Conservation (phyloP, 305 asterid species). For the Ruellia speciosa region DNA sequence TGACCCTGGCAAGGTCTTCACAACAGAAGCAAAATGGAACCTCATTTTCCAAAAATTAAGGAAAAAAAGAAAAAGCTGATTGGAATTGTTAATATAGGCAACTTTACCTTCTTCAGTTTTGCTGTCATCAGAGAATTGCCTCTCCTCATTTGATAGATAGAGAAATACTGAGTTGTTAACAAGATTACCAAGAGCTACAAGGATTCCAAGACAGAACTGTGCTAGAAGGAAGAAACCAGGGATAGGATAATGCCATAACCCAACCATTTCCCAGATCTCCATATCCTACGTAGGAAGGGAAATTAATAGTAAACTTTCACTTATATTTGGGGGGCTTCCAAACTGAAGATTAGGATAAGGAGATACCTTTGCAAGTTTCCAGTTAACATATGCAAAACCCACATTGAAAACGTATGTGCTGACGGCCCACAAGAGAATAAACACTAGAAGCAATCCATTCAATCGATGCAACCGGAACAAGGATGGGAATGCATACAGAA, state of each 20-base stretch:
- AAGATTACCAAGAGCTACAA: slow-evolving; percentile 96
- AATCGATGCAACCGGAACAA: slow-evolving; percentile 85
- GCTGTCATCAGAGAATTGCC: slow-evolving; percentile 46
- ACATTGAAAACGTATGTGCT: slow-evolving; percentile 95
- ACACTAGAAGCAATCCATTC: slow-evolving; percentile 91
- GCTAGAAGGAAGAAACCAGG: slow-evolving; percentile 97
- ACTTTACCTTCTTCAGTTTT: slow-evolving; percentile 61
- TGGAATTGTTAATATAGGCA: not conserved
- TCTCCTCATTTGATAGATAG: slow-evolving; percentile 72
- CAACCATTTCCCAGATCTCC: slow-evolving; percentile 99
- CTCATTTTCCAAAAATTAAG: not conserved
- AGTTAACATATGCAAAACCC: slow-evolving; percentile 76
- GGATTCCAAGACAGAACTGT: slow-evolving; percentile 92
- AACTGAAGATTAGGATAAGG: slow-evolving; percentile 25
- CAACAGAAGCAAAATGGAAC: not conserved
- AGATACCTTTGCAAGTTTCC: slow-evolving; percentile 87
- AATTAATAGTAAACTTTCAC: slow-evolving; percentile 24
- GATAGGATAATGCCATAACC: slow-evolving; percentile 96
- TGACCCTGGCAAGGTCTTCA: not conserved
- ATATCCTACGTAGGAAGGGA: slow-evolving; percentile 55
- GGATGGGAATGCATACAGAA: slow-evolving; percentile 80
- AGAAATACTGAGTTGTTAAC: slow-evolving; percentile 86
- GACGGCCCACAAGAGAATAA: slow-evolving; percentile 96
- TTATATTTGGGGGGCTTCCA: slow-evolving; percentile 12
- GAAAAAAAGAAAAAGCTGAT: not conserved